Evolutionary conservation across 2,329 filamentous ascomycete species (phyloP), one percentile per base, ranked within the genome.

Genomic region (Pseudogymnoascus sp.): DNA sequence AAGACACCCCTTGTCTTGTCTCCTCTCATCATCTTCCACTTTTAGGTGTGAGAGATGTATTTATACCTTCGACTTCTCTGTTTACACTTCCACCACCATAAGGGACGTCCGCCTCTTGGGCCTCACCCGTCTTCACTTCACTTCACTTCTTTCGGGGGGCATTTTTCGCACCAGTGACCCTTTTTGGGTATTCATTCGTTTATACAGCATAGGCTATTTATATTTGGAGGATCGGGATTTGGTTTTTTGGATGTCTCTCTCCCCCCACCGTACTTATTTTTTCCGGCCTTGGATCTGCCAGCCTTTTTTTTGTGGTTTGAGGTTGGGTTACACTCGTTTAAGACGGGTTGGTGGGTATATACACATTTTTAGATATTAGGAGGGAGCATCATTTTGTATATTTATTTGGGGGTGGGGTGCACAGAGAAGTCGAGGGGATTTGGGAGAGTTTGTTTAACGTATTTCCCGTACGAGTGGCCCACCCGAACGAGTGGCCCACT

Each of bases 21-120:
- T 33, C 28, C 50, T 33, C 50, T 56, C 50, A 33, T 33, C 50
- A 56, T 56, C 50, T n/a, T 56, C 50, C 50, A 33, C 28, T 56
- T 18, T 56, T 21, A 56, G 50, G 50, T 56, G 47, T 53, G 47
- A 53, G 47, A 31, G 47, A 53, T 53, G 50, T 56, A 56, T 56
- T 56, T 56, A 56, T 56, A 56, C 47, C 47, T 56, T 56, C 47
- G 47, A 56, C 47, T 56, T 56, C 47, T 56, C 47, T 56, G 47
- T 56, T 18, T 33, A 56, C 50, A 56, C 50, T 53, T 53, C 50
- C n/a, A 33, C 11, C 11, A 21, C 50, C 16, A 21, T 18, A 33
- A 33, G 28, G 50, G 28, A 56, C 50, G 50, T 28, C 50, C 50
- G 50, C 50, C 50, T 8, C 25, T 11, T 33, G 28, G 50, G 10